A percentile compares a stretch with the other conserved stretches of the same genome.
phyloP scores from a whole-genome alignment of 2,329 filamentous ascomycete genomes.

The Botrytis fabae region DNA sequence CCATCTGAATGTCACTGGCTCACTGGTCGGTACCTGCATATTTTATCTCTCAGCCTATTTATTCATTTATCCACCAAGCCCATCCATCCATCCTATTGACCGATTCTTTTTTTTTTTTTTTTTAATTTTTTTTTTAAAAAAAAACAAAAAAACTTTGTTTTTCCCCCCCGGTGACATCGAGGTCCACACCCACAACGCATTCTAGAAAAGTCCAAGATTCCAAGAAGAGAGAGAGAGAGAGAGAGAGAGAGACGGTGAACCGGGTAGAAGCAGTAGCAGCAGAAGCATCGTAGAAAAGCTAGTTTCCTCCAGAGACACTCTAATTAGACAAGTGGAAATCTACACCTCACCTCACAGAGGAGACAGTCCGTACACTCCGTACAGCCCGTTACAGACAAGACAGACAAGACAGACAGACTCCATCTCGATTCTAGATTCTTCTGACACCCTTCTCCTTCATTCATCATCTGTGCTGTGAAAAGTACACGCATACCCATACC shows the following conservation, averaged over 20 bases:
- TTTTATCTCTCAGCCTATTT: neutral
- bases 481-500: too few species aligned
- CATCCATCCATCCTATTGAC: neutral
- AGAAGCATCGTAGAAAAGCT: too few species aligned
- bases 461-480: too few species aligned
- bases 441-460: neutral
- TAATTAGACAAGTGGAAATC: neutral
- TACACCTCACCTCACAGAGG: neutral
- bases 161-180: neutral
- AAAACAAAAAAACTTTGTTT: neutral
- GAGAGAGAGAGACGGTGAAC: neutral
- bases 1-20: neutral
- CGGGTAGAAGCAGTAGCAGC: neutral
- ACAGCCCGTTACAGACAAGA: too few species aligned
- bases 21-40: neutral
- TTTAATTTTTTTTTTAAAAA: too few species aligned
- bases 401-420: too few species aligned
- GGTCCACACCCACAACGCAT: neutral
- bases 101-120: too few species aligned
- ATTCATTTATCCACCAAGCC: neutral
- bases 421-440: neutral
- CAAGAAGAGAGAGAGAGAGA: neutral
- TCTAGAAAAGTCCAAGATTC: neutral
- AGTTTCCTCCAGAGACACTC: too few species aligned
- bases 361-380: too few species aligned